Base-by-base conservation (phyloP, 148 eudicot species). In the Camellia granthamiana region DNA sequence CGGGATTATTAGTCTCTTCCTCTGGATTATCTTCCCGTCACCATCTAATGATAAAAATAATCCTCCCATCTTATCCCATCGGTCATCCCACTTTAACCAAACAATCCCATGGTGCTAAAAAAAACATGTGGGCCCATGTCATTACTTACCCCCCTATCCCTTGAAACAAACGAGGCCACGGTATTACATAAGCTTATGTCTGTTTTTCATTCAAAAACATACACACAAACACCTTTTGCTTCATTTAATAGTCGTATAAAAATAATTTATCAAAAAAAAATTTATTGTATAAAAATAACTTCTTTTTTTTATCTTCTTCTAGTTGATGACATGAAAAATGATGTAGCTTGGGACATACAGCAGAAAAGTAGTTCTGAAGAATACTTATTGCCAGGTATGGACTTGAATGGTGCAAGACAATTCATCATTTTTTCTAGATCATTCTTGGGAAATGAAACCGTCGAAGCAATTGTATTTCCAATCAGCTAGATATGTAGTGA, bases 351-450 rank as follows among this genome's bases (percentile, higher is more conserved):
- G 74, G 81, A 82, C 76, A 81, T 81, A 75, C 81, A 60, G 74
- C 84, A 65, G 79, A 78, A 76, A 66, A 83, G 77, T 79, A 54
- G 76, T 79, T 75, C 87, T 42, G 77, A 77, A 71, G 86, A 76
- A 75, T 61, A 72, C 58, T 43, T 76, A 59, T 63, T 69, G 72
- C 83, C 80, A 85, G 89, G 91, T 89, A 82, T 56, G 51, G 41
- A 62, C 43, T 60, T 21, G 42, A 62, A 58, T 69, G 54, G 62
- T 67, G 41, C 69, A 52, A 41, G 46, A 14, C 30, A 51, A 23
- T 62, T 49, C 21, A 54, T 44, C 60, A 14, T 13, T 52, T 64
- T 15, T 66, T 30, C 60, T 64, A 14, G 23, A 60, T 16, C 46
- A 43, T 78, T 54, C 47, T 77, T 8, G 64, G 63, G 51, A 13